These are phyloP conservation scores for Pneumocystis oryctolagi DNA, from an alignment of 1,139 yeast species.

Conservation along the genomic window DNA sequence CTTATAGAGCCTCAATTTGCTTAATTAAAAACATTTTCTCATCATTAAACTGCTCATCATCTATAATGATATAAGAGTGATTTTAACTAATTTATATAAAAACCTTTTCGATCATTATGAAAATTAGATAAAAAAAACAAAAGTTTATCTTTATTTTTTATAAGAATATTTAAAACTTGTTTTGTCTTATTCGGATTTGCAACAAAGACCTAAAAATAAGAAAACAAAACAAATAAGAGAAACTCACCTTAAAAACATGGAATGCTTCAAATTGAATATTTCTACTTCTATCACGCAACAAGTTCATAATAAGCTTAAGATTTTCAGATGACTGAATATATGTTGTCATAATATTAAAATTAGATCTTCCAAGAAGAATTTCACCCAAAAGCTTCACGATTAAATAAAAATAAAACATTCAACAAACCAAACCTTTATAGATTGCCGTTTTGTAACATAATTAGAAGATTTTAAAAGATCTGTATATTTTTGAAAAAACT, in stretches of 20 bases:
- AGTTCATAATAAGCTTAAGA: slow-evolving; percentile 69
- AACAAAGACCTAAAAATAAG: slow-evolving; percentile 35
- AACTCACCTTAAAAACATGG: slow-evolving; percentile 62
- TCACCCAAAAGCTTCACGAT: slow-evolving; percentile 39
- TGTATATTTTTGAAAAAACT: slow-evolving; percentile 50
- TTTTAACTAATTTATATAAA: slow-evolving; percentile 14
- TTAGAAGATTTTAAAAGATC: slow-evolving; percentile 57
- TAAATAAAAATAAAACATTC: background rate
- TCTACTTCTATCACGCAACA: slow-evolving; percentile 75
- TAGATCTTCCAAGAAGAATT: slow-evolving; percentile 58
- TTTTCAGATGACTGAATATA: slow-evolving; percentile 74
- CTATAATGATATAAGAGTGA: slow-evolving; percentile 17
- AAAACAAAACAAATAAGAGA: background rate
- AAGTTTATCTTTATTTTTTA: slow-evolving; percentile 67
- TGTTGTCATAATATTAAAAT: slow-evolving; percentile 54
- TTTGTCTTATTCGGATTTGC: slow-evolving; percentile 87
- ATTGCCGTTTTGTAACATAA: slow-evolving; percentile 86
- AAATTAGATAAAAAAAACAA: slow-evolving; percentile 54
- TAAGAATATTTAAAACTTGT: slow-evolving; percentile 61
- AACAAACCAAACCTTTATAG: slow-evolving; percentile 35
- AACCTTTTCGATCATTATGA: slow-evolving; percentile 38
- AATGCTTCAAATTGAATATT: slow-evolving; percentile 83
- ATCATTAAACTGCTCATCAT: slow-evolving; percentile 55
- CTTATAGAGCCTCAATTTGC: slow-evolving; percentile 42
- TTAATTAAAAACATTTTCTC: slow-evolving; percentile 70